Conservation (phyloP, 2,329 filamentous ascomycete species). For the Trichoderma asperellum region DNA sequence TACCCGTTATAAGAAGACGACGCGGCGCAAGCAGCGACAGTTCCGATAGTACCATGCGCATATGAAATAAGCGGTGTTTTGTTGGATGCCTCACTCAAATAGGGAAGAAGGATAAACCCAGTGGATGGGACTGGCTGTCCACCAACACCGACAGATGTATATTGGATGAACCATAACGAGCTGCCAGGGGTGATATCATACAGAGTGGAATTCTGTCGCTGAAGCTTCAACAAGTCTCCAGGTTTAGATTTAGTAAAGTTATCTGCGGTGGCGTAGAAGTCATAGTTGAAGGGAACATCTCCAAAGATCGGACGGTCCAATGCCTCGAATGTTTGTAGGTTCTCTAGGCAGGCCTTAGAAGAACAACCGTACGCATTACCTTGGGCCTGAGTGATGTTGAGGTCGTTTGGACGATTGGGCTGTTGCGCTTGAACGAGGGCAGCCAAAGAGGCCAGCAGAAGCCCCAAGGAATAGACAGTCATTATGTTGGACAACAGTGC, state of each 20-base stretch:
- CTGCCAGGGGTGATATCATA: constrained; percentile 28
- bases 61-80: constrained; percentile 19
- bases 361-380: not conserved
- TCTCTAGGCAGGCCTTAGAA: not conserved
- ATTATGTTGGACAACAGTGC: not conserved
- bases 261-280: constrained; percentile 29
- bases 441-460: not conserved
- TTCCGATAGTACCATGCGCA: constrained; percentile 31
- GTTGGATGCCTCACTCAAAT: not conserved
- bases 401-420: not conserved
- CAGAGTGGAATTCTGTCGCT: constrained; percentile 25
- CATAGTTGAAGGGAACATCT: not conserved
- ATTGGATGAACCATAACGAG: constrained; percentile 32
- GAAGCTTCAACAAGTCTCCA: constrained; percentile 32
- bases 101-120: constrained; percentile 30
- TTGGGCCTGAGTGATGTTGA: not conserved
- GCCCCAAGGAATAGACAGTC: not conserved
- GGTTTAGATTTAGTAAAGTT: constrained; percentile 29
- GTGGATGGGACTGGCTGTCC: constrained; percentile 27
- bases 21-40: constrained; percentile 28
- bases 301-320: not conserved
- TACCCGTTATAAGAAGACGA: constrained; percentile 21
- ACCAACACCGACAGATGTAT: constrained; percentile 31
- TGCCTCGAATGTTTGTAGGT: not conserved
- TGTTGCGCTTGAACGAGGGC: not conserved